phyloP scores from a whole-genome alignment of 768 basidiomycete species.

The Sporobolomyces pararoseus region DNA sequence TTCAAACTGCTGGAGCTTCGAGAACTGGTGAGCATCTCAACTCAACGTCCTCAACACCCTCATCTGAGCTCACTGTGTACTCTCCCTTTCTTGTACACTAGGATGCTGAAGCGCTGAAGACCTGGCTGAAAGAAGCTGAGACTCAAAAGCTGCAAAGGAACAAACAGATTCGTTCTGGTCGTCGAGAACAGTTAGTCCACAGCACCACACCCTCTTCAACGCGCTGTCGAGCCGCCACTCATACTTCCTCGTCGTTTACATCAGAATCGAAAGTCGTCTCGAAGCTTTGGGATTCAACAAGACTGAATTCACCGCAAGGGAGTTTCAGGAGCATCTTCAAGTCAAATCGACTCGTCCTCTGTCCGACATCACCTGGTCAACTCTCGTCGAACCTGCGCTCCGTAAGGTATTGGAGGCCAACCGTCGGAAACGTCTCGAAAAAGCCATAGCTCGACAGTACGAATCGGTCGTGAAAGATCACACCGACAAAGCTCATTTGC shows the following conservation, averaged over 20 bases:
- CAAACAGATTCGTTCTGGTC: background rate
- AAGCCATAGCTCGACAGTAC: background rate
- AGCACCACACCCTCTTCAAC: background rate
- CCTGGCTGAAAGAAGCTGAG: background rate
- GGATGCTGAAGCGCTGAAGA: background rate
- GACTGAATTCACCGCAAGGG: background rate
- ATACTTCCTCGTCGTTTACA: background rate
- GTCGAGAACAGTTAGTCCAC: conserved; percentile 1
- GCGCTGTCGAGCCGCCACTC: background rate
- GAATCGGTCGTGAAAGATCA: background rate
- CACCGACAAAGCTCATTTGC: background rate
- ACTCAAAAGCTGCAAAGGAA: background rate
- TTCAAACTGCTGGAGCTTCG: background rate
- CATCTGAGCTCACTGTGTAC: background rate
- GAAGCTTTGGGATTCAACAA: background rate
- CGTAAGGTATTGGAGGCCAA: background rate
- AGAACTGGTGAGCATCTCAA: background rate
- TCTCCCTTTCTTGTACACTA: background rate
- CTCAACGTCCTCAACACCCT: no score
- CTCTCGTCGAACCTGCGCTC: background rate
- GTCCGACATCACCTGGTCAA: background rate
- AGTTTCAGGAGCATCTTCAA: background rate
- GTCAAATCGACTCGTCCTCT: conserved; percentile 7
- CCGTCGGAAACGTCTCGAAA: background rate
- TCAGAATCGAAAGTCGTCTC: background rate